Conservation (phyloP, 2,329 filamentous ascomycete genomes). For the Cordyceps farinosa region DNA sequence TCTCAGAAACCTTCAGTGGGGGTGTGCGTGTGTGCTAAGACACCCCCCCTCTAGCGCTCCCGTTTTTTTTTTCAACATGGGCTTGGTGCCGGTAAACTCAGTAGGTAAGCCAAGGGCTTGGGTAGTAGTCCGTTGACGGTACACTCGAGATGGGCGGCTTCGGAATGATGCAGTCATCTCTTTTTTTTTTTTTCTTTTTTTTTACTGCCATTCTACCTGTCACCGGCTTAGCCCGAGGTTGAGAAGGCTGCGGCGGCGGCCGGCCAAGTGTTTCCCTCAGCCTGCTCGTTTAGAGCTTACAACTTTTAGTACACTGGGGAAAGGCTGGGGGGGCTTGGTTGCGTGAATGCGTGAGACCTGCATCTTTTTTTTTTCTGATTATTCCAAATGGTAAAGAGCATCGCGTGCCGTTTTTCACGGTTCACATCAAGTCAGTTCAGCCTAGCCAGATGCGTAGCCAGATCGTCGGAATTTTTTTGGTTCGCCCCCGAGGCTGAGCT, state of each 20-base stretch:
- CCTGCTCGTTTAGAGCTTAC: background rate
- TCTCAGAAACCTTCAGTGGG: constrained; percentile 9
- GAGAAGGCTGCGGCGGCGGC: background rate
- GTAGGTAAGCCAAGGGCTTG: too few relatives aligned
- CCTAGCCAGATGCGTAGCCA: too few relatives aligned
- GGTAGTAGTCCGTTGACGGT: background rate
- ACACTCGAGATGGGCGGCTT: background rate
- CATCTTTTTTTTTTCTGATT: too few relatives aligned
- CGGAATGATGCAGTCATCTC: too few relatives aligned
- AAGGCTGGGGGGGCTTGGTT: background rate
- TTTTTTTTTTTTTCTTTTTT: background rate
- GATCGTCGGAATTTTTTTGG: too few relatives aligned
- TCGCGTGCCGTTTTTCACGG: too few relatives aligned
- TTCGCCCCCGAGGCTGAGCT: too few relatives aligned
- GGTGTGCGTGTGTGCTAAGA: background rate
- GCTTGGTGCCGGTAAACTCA: too few relatives aligned
- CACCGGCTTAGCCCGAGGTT: background rate
- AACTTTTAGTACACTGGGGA: background rate
- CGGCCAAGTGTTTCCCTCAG: background rate
- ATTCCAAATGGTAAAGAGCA: too few relatives aligned
- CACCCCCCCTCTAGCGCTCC: background rate
- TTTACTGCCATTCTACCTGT: background rate
- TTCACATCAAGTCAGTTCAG: too few relatives aligned
- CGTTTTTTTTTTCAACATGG: background rate
- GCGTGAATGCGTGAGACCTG: too few relatives aligned